Evolutionary conservation across 139 green algal genomes (phyloP), one percentile per base, ranked within the genome.

Genomic region (Volvox reticuliferus): DNA sequence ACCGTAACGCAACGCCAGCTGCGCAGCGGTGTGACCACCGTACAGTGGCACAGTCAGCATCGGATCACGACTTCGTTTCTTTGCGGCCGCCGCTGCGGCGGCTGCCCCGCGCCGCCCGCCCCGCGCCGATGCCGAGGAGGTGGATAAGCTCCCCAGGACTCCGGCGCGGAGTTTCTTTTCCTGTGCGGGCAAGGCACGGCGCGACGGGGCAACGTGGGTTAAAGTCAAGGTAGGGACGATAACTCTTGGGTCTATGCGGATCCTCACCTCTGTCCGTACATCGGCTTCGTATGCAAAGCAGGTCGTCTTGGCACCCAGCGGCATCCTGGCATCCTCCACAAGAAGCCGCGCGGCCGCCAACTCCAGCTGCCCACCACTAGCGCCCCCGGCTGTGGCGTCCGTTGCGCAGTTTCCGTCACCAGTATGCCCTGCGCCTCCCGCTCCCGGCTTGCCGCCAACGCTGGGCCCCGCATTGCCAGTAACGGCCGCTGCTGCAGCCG

Each of bases 251-350:
- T 73, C 65, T 55, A 55, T 55, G 44, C 65, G 65, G 65, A 24
- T 28, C 36, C 82, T 28, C 69, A 89, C 85, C 85, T 89, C 85
- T 2, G 85, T 28, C 85, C 85, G 69, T 21, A 89, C 85, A 28
- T 89, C 85, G 6, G 85, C 85, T 71, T 89, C 85, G n/a, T 89
- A 89, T 1, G 85, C 85, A 30, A 89, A 89, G 85, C 85, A 89
- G 17, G 85, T 89, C 32, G 85, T 89, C 85, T 89, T 89, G 69
- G 69, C n/a, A 22, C 37, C 85, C 69, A 89, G 85, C 28, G 85
- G 69, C 85, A 89, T 67, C 44, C 85, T n/a, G n/a, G n/a, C 85
- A 35, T 89, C 85, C 85, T 89, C 85, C 85, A 89, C 85, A 68
- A 89, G 69, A 69, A 89, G 69, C 69, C 85, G 85, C 1, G 85